Percentiles rank a stretch among this genome's conserved stretches.
phyloP scores from a whole-genome alignment of 1,139 yeast species.

The Scheffersomyces quercinus region DNA sequence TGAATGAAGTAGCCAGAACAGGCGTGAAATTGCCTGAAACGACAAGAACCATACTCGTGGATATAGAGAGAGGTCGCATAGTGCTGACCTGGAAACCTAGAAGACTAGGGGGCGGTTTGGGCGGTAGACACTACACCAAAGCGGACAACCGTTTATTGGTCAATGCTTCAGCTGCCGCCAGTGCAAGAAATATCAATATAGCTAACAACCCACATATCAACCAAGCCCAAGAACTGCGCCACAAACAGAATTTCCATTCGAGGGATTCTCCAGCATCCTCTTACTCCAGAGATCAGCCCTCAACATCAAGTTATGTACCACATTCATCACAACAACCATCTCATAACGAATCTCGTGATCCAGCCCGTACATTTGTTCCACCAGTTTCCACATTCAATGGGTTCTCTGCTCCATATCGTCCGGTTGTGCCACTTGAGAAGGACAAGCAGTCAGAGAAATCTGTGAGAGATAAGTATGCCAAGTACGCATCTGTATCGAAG shows the following conservation, averaged over 20 bases:
- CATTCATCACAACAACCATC: no score
- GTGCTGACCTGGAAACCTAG: conserved; percentile 81
- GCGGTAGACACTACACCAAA: conserved; percentile 53
- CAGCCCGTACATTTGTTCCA: background rate
- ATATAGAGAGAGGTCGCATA: conserved; percentile 80
- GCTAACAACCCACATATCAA: conserved; percentile 13
- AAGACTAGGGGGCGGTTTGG: conserved; percentile 66
- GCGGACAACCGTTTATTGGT: conserved; percentile 41
- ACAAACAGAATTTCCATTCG: no score
- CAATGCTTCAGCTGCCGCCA: conserved; percentile 59
- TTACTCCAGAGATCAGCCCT: no score
- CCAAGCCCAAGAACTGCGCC: background rate
- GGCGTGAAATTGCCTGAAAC: conserved; percentile 35
- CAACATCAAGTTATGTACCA: no score
- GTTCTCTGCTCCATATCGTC: no score
- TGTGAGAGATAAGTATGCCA: conserved; percentile 35
- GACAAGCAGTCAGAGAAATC: conserved; percentile 13
- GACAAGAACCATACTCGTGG: conserved; percentile 61
- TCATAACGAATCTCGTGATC: background rate
- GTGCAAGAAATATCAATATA: conserved; percentile 29
- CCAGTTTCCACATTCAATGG: background rate
- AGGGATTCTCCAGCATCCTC: no score
- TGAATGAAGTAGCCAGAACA: conserved; percentile 57
- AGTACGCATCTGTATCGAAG: conserved; percentile 18
- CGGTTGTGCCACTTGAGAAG: background rate